Conservation (phyloP, 2,329 filamentous ascomycete species). For the Torrubiellomyces zombiae region DNA sequence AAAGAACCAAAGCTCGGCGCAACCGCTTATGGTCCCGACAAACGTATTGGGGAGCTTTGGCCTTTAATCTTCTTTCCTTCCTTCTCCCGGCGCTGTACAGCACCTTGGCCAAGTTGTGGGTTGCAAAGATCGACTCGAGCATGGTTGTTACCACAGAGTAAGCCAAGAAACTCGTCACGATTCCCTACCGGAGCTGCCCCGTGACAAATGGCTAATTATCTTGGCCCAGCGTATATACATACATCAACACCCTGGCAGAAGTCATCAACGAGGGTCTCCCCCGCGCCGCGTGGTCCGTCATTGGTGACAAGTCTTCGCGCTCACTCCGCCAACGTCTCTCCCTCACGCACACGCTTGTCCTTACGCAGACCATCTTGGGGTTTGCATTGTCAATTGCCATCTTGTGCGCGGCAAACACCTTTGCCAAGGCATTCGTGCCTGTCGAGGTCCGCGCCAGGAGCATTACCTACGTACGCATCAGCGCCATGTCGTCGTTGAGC, state of each 20-base stretch:
- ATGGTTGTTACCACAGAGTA: conserved; percentile 18
- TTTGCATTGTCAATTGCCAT: conserved; percentile 44
- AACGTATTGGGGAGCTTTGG: conserved; percentile 36
- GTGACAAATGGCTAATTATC: neutral
- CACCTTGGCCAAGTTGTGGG: conserved; percentile 55
- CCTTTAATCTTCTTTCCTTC: conserved; percentile 48
- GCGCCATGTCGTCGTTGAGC: conserved; percentile 43
- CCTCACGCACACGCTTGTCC: conserved; percentile 45
- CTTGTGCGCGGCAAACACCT: conserved; percentile 30
- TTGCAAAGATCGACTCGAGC: conserved; percentile 47
- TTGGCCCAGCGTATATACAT: conserved; percentile 40
- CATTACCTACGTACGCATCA: conserved; percentile 47
- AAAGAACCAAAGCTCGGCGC: neutral
- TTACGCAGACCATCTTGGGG: conserved; percentile 42
- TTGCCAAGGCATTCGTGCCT: conserved; percentile 48
- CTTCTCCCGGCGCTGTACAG: conserved; percentile 48
- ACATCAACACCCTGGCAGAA: conserved; percentile 49
- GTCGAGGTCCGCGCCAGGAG: conserved; percentile 35
- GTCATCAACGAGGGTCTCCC: conserved; percentile 60
- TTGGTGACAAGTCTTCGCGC: conserved; percentile 45
- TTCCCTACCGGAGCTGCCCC: neutral
- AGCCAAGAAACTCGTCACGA: neutral
- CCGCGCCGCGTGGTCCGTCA: conserved; percentile 49
- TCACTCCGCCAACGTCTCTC: conserved; percentile 31
- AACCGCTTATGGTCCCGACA: conserved; percentile 4